Conservation (phyloP, 2,329 filamentous ascomycete species). For the Corynespora cassiicola region DNA sequence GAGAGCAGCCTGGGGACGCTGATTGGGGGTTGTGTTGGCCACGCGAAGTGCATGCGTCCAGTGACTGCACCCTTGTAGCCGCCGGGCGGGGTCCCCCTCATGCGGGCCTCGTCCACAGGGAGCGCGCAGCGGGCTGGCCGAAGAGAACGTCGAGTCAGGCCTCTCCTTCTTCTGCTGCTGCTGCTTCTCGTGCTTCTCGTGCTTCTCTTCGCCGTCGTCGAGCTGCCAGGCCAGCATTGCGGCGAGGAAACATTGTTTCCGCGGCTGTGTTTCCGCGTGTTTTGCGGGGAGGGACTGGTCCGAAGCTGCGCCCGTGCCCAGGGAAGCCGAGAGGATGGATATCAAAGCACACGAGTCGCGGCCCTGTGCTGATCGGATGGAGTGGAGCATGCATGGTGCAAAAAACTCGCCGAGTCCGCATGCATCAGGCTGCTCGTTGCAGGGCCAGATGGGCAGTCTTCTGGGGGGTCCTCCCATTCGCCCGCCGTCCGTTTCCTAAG, state of each 20-base stretch:
- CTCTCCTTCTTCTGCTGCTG: background rate
- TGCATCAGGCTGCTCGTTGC: constrained; percentile 26
- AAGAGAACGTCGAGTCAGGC: background rate
- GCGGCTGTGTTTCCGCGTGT: too few species aligned
- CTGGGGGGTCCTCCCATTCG: too few species aligned
- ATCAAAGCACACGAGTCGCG: too few species aligned
- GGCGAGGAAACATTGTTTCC: too few species aligned
- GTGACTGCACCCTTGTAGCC: constrained; percentile 34
- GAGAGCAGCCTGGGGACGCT: constrained; percentile 16
- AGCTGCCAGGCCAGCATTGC: too few species aligned
- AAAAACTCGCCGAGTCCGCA: constrained; percentile 19
- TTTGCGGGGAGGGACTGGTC: too few species aligned
- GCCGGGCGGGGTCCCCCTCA: constrained; percentile 38
- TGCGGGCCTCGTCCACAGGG: constrained; percentile 15
- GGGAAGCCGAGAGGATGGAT: too few species aligned
- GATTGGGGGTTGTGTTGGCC: constrained; percentile 39
- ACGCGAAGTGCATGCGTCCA: constrained; percentile 35
- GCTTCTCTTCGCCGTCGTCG: too few species aligned
- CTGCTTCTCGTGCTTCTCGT: too few species aligned
- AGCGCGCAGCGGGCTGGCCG: constrained; percentile 16
- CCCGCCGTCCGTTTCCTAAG: constrained; percentile 5
- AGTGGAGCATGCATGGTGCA: too few species aligned
- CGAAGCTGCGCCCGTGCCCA: too few species aligned
- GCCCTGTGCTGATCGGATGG: too few species aligned
- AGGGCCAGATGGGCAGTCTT: constrained; percentile 11